Percentiles rank a stretch among this genome's conserved stretches.
phyloP scores from a whole-genome alignment of 306 rosid species.

The Biancaea sappan region DNA sequence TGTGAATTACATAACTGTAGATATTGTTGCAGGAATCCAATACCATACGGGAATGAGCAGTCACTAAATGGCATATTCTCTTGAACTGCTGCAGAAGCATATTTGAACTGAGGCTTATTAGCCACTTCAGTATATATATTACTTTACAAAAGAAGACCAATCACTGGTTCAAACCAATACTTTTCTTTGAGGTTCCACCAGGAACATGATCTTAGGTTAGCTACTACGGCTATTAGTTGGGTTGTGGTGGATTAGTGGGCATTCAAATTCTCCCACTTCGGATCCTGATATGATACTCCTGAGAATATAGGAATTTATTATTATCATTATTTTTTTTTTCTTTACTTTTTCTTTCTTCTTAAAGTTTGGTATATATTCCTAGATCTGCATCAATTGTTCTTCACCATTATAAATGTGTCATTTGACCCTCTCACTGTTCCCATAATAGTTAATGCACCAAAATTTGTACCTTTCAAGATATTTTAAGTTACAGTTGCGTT shows the following conservation, averaged over 20 bases:
- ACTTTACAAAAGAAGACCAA: conserved; percentile 25
- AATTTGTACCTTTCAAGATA: conserved; percentile 17
- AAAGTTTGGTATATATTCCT: neutral
- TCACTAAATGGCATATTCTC: conserved; percentile 5
- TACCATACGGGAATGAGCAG: conserved; percentile 29
- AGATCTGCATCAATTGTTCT: conserved; percentile 21
- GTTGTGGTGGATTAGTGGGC: conserved; percentile 42
- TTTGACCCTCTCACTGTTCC: neutral
- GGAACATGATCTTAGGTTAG: conserved; percentile 34
- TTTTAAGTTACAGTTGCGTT: neutral
- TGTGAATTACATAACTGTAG: conserved; percentile 13
- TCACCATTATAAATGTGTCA: conserved; percentile 2
- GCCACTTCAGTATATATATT: neutral
- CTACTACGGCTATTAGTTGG: conserved; percentile 24
- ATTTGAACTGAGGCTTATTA: conserved; percentile 17
- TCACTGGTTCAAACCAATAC: conserved; percentile 25
- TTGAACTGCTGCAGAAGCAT: conserved; percentile 14
- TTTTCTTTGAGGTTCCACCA: conserved; percentile 25
- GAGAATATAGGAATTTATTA: conserved; percentile 35
- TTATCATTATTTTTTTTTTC: conserved; percentile 4
- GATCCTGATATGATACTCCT: conserved; percentile 24
- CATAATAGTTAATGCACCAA: conserved; percentile 5
- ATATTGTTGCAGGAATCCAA: conserved; percentile 34
- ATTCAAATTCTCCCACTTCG: conserved; percentile 37
- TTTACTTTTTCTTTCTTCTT: neutral